These are phyloP conservation scores for Alloascoidea africana DNA, from an alignment of 805 yeast genomes.

Conservation along the genomic window DNA sequence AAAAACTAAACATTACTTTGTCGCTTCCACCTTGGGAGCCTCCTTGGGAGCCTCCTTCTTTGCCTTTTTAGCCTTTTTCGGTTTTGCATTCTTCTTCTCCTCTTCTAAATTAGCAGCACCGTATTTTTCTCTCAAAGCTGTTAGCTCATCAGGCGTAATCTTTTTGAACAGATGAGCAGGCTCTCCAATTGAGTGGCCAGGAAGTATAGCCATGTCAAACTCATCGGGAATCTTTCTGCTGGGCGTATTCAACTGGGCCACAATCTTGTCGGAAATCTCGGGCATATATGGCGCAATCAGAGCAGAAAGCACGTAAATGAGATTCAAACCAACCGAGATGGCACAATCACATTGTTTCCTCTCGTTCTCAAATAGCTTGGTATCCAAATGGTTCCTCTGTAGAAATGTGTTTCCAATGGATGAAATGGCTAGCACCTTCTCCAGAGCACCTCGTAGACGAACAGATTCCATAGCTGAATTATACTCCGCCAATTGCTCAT, in stretches of 20 bases:
- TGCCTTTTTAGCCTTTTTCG: no score
- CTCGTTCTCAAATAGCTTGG: conserved; percentile 56
- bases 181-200: conserved; percentile 80
- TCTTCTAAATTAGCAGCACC: no score
- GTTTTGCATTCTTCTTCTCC: no score
- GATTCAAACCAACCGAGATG: conserved; percentile 79
- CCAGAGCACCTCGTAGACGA: conserved; percentile 79
- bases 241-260: conserved; percentile 74
- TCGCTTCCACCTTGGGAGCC: no score
- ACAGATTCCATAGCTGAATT: conserved; percentile 61
- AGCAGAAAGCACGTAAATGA: conserved; percentile 75
- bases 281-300: conserved; percentile 86
- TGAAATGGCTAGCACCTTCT: conserved; percentile 79
- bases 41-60: no score
- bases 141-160: no score
- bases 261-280: conserved; percentile 53
- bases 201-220: conserved; percentile 50
- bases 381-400: conserved; percentile 93
- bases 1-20: no score
- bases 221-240: conserved; percentile 60
- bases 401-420: conserved; percentile 90
- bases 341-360: conserved; percentile 86
- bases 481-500: conserved; percentile 45
- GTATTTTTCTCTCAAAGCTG: no score
- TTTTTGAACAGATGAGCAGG: conserved; percentile 86